phyloP scores from a whole-genome alignment of 1,284 basidiomycete species.

The Ustilago nuda region DNA sequence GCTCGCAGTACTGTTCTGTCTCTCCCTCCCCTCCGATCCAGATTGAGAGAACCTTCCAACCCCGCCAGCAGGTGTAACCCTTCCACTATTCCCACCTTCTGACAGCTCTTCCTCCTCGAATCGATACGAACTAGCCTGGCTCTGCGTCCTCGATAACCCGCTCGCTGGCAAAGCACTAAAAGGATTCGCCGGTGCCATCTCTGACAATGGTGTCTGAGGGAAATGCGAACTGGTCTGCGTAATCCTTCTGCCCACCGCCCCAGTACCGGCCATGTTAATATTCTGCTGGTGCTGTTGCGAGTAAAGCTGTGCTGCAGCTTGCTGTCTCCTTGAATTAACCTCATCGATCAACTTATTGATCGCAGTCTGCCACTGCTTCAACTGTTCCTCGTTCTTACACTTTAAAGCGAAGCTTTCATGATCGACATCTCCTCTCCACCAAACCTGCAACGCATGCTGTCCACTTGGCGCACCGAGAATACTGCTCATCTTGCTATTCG shows the following conservation, averaged over 20 bases:
- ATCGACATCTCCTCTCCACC: constrained; percentile 93
- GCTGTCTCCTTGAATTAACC: constrained; percentile 54
- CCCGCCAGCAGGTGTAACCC: constrained; percentile 50
- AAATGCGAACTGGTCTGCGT: constrained; percentile 53
- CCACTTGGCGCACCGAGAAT: constrained; percentile 50
- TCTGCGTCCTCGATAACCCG: constrained; percentile 46
- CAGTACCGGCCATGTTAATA: constrained; percentile 60
- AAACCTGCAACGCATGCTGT: constrained; percentile 77
- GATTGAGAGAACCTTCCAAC: constrained; percentile 50
- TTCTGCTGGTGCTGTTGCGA: constrained; percentile 44
- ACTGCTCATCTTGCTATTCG: constrained; percentile 70
- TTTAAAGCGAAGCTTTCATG: constrained; percentile 91
- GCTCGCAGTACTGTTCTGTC: constrained; percentile 39
- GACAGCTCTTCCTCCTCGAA: constrained; percentile 33
- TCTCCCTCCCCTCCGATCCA: constrained; percentile 52
- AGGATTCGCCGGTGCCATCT: constrained; percentile 52
- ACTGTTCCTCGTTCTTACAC: constrained; percentile 91
- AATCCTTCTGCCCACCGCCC: constrained; percentile 50
- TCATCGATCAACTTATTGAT: constrained; percentile 86
- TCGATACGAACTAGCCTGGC: constrained; percentile 48
- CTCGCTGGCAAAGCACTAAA: constrained; percentile 32
- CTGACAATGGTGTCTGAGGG: constrained; percentile 61
- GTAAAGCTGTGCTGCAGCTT: constrained; percentile 45
- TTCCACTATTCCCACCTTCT: constrained; percentile 28
- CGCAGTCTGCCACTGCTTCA: constrained; percentile 89